Base-by-base conservation (phyloP, 2,329 filamentous ascomycete genomes). In the Domatiomyces globalis region DNA sequence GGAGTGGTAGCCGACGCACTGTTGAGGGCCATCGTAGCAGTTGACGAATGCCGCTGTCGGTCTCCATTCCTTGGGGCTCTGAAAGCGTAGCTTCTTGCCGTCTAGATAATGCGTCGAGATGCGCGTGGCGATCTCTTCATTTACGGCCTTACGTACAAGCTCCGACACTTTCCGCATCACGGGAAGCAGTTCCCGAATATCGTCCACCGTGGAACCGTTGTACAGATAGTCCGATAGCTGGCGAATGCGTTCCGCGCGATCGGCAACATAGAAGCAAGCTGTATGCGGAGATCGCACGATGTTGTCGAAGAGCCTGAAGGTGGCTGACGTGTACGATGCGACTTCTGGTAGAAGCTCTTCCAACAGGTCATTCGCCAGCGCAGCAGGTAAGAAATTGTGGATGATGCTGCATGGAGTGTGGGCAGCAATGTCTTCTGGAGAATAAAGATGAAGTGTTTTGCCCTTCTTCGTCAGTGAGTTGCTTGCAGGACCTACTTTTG, bases 1-100 rank as follows among this genome's bases (percentile, higher is more conserved):
- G 36, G 85, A 82, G 67, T 98, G 92, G 68, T 87, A 96, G 29
- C 92, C 92, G 0, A 96, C 89, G 54, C 76, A 87, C 69, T 96
- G 80, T 9, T 80, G 74, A 0, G 80, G 83, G 0, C 89, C 89
- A 60, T 83, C 74, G 66, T 98, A 98, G 70, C 87, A 94, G 66
- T 98, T 98, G 15, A 94, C 89, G 62, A 95, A 90, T 0, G 89
- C 87, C 0, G 87, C 87, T 63, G 96, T 96, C 8, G 90, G 86
- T 7, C 72, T 71, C 89, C 90, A 96, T 0, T 75, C 68, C 0
- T 76, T 67, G 0, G 86, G 77, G 12, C 54, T 43, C 62, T 95
- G 89, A 59, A 85, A 81, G 59, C 76, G 81, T 25, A 95, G 76
- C 65, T 90, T 94, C 65, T 78, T 74, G 10, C 81, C 80, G 17